phyloP scores from a whole-genome alignment of 176 grass and related monocot genomes.

The Eremochloa ophiuroides region DNA sequence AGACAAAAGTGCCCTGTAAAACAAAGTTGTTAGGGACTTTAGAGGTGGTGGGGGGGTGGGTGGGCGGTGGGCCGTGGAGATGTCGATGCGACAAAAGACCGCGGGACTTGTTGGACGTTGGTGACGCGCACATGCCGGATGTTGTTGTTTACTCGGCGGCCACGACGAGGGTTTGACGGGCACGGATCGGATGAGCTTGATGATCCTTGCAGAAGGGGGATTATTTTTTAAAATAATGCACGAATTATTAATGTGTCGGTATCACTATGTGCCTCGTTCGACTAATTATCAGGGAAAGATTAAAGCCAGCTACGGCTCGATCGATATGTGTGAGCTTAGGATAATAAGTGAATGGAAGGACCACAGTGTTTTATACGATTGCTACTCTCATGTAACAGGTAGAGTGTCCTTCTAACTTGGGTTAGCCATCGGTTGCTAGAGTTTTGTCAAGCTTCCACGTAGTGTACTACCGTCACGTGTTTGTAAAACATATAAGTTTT shows the following conservation, averaged over 20 bases:
- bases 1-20: background rate
- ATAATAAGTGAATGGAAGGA: background rate
- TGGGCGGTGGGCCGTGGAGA: background rate
- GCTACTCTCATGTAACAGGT: no score
- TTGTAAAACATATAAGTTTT: no score
- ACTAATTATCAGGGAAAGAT: no score
- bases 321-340: background rate
- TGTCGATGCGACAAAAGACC: conserved; percentile 12
- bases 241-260: no score
- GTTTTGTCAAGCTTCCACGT: no score
- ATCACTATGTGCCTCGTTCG: no score
- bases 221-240: no score
- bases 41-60: background rate
- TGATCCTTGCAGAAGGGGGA: no score
- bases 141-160: background rate
- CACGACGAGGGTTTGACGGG: background rate
- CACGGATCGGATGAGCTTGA: background rate
- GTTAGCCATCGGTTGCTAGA: no score
- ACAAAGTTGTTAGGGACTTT: background rate
- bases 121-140: conserved; percentile 20
- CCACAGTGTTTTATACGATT: no score
- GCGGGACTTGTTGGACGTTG: conserved; percentile 4
- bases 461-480: no score
- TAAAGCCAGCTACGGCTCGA: background rate
- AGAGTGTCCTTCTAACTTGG: no score